Conservation (phyloP, 2,329 filamentous ascomycete genomes). For the Phoma sp. region DNA sequence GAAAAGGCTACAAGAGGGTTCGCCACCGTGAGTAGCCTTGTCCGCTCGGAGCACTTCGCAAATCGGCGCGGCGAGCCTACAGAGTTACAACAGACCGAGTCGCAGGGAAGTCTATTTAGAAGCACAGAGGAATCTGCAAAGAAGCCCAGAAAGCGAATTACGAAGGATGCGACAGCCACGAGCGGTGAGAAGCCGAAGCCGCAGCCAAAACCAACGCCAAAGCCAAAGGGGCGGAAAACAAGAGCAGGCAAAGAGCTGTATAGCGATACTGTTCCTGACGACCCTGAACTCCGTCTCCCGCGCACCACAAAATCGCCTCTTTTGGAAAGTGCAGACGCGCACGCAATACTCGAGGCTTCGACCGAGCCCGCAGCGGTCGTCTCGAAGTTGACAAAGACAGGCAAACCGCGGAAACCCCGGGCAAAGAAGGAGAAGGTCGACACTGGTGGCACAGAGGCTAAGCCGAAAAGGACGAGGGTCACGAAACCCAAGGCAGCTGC, state of each 20-base stretch:
- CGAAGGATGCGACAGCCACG: conserved; percentile 17
- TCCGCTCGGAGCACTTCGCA: conserved; percentile 39
- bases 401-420: conserved; percentile 40
- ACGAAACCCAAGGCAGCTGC: conserved; percentile 30
- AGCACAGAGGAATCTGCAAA: conserved; percentile 12
- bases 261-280: conserved; percentile 8
- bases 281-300: conserved; percentile 25
- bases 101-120: conserved; percentile 4
- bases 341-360: background rate
- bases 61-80: conserved; percentile 22
- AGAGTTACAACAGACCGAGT: conserved; percentile 12
- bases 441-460: conserved; percentile 22
- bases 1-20: conserved; percentile 38
- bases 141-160: conserved; percentile 25
- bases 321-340: conserved; percentile 20
- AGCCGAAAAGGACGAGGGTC: conserved; percentile 32
- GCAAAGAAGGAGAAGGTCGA: conserved; percentile 35
- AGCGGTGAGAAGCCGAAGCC: conserved; percentile 24
- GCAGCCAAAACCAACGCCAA: conserved; percentile 30
- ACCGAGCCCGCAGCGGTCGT: conserved; percentile 12
- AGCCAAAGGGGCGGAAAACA: conserved; percentile 34
- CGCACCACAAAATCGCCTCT: conserved; percentile 29
- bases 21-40: conserved; percentile 42
- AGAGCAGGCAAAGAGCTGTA: conserved; percentile 26
- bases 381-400: conserved; percentile 27